Evolutionary conservation across 106 monocot genomes (phyloP), one percentile per base, ranked within the genome.

Genomic region (Chionographis japonica): DNA sequence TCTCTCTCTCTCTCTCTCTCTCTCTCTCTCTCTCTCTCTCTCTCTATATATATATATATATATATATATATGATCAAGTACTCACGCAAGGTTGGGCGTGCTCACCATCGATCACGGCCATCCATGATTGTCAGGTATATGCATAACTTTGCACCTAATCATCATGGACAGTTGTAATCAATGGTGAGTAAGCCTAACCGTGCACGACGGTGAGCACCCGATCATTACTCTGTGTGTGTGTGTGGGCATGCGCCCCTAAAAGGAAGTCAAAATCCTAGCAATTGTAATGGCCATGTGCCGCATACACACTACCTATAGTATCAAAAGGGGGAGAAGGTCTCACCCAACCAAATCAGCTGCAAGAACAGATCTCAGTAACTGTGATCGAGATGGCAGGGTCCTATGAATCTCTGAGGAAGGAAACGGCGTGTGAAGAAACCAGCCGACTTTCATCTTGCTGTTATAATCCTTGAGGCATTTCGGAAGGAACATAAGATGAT

Each of bases 391-490:
- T 3, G 93, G 93, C 35, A 94, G 68, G 37, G 86, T 94, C 68
- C 93, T 80, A 42, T 94, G 83, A 35, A 94, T 94, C 70, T 94
- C 93, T 41, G 89, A 89, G 4, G 93, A 94, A 15, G 93, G 93
- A 69, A 94, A 94, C 4, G 93, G 93, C n/a, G 93, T 94, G 66
- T 94, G 93, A 54, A 94, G 89, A 58, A 94, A 94, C 89, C 89
- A 94, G 6, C 93, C 93, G 42, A 94, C 93, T 74, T 94, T 94
- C 90, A 94, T 94, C 51, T 77, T 82, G 74, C 75, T 90, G 53
- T 97, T 70, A n/a, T 86, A 74, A 13, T 97, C 95, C 60, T 97
- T 97, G 4, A 97, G 83, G 68, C 92, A 97, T 72, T 89, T 92
- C 1, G 95, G 95, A 38, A 97, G 89, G 58, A 87, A 97, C 95